A percentile compares a stretch with the other conserved stretches of the same genome.
Evolutionary conservation across 2,329 filamentous ascomycete genomes (phyloP).

Genomic region (Cryphonectria japonica): DNA sequence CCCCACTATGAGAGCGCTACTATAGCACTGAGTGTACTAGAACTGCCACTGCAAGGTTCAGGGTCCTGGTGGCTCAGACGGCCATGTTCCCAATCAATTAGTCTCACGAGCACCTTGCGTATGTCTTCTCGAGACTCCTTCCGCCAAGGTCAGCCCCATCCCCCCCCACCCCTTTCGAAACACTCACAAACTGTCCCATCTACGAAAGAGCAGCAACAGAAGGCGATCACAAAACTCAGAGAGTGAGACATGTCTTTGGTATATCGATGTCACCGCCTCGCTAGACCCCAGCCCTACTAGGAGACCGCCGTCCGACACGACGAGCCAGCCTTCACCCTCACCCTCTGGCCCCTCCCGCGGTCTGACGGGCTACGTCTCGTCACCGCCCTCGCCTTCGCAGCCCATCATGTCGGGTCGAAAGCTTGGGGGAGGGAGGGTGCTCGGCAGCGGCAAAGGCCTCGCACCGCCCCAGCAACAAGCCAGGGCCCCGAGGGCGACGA

Average conservation of each 20-base stretch:
- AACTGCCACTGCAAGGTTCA: slow-evolving; percentile 1
- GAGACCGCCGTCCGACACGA: background rate
- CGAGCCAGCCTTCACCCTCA: background rate
- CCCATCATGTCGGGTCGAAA: slow-evolving; percentile 77
- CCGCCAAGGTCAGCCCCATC: background rate
- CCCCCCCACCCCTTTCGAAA: background rate
- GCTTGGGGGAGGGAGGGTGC: slow-evolving; percentile 88
- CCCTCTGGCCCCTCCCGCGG: slow-evolving; percentile 11
- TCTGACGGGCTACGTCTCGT: slow-evolving; percentile 2
- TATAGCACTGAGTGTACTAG: background rate
- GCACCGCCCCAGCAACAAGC: slow-evolving; percentile 60
- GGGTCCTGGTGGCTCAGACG: slow-evolving; percentile 9
- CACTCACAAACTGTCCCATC: background rate
- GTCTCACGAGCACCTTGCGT: background rate
- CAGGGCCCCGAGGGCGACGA: slow-evolving; percentile 40
- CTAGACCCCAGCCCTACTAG: background rate
- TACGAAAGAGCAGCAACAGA: background rate
- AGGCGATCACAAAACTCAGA: background rate
- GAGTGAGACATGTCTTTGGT: slow-evolving; percentile 13
- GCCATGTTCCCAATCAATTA: background rate
- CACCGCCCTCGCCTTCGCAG: slow-evolving; percentile 17
- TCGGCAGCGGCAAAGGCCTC: slow-evolving; percentile 84
- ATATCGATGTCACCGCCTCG: background rate
- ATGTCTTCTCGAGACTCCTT: slow-evolving; percentile 5
- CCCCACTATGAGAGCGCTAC: background rate